phyloP scores from a whole-genome alignment of 164 flowering plant species.

The Hamamelis virginiana region DNA sequence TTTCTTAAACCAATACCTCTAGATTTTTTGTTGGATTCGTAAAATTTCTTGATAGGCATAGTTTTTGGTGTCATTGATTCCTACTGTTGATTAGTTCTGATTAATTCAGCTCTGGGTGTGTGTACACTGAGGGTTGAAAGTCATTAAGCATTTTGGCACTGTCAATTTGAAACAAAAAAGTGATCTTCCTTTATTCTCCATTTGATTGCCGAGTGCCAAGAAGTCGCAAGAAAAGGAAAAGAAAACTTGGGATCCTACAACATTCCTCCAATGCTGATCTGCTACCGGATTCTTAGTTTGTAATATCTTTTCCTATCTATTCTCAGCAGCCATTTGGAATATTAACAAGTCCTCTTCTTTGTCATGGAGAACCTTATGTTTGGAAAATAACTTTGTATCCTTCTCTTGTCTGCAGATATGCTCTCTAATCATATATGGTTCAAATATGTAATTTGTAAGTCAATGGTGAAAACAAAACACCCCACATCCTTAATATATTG shows the following conservation, averaged over 20 bases:
- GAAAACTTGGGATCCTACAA: background rate
- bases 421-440: too few species aligned
- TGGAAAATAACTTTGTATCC: background rate
- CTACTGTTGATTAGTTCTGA: background rate
- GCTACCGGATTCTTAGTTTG: background rate
- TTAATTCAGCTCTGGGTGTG: background rate
- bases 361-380: background rate
- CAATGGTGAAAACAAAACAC: too few species aligned
- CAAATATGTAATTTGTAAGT: too few species aligned
- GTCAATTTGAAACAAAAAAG: background rate
- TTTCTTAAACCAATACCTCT: background rate
- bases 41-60: too few species aligned
- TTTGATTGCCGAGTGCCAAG: background rate
- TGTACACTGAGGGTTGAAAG: too few species aligned
- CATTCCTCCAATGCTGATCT: background rate
- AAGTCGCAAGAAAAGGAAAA: conserved; percentile 1
- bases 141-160: background rate
- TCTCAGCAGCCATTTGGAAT: background rate
- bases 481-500: too few species aligned
- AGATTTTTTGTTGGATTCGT: too few species aligned
- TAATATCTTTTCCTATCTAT: background rate
- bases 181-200: background rate
- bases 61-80: too few species aligned
- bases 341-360: background rate
- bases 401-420: too few species aligned